A percentile compares a stretch with the other conserved stretches of the same genome.
These are phyloP conservation scores for Mesotaenium endlicherianum DNA, from an alignment of 139 green algal species.

Conservation along the genomic window DNA sequence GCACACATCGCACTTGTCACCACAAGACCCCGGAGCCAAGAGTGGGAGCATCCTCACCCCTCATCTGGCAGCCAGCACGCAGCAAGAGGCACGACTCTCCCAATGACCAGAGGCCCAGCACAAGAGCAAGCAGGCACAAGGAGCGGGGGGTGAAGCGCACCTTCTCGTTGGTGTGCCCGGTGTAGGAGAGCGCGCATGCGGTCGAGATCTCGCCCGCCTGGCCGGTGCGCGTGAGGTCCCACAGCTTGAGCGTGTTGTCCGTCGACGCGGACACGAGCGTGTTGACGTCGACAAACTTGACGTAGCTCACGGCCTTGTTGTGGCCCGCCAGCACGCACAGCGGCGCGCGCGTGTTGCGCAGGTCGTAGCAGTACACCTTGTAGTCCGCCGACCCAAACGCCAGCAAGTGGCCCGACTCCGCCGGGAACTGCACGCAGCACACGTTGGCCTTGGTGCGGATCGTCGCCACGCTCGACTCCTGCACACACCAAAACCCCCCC, in stretches of 20 bases:
- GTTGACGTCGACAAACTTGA: constrained; percentile 47
- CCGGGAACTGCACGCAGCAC: constrained; percentile 80
- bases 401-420: constrained; percentile 65
- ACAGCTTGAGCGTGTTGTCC: constrained; percentile 63
- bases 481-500: too few species aligned
- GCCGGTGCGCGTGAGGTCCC: constrained; percentile 52
- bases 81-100: too few species aligned
- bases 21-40: too few species aligned
- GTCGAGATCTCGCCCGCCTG: not conserved
- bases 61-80: too few species aligned
- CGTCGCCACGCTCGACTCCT: constrained; percentile 50
- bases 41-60: too few species aligned
- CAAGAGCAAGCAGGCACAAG: too few species aligned
- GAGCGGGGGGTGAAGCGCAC: too few species aligned
- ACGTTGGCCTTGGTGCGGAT: constrained; percentile 74
- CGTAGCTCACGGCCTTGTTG: constrained; percentile 75
- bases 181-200: constrained; percentile 50
- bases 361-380: constrained; percentile 64
- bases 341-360: constrained; percentile 42
- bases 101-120: too few species aligned
- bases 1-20: too few species aligned
- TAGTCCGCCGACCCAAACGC: constrained; percentile 80
- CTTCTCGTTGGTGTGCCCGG: constrained; percentile 84
- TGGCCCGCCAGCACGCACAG: constrained; percentile 62
- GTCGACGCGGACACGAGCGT: constrained; percentile 57